Conservation (phyloP, 1,284 basidiomycete genomes). For the Ceratobasidium sp. region DNA sequence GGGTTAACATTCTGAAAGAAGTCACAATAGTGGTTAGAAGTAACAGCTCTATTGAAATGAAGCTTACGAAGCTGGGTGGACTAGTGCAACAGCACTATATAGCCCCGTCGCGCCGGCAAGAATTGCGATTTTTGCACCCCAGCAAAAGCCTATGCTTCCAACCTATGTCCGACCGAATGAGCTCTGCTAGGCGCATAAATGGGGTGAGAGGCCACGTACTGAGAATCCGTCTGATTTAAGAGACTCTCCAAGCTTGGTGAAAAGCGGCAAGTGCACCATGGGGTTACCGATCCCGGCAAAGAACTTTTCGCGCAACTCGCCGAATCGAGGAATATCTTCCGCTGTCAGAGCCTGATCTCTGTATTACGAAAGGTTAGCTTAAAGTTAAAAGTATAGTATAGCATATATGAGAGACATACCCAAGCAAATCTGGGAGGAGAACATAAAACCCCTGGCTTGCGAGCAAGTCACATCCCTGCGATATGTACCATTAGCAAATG, state of each 20-base stretch:
- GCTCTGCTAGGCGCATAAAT: neutral
- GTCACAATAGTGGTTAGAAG: neutral
- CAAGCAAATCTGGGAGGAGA: constrained; percentile 23
- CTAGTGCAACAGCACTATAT: constrained; percentile 15
- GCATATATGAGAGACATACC: neutral
- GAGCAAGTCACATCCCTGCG: constrained; percentile 35
- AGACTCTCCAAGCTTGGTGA: constrained; percentile 15
- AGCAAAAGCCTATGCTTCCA: constrained; percentile 34
- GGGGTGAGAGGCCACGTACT: neutral
- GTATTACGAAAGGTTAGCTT: no score
- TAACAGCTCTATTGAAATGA: neutral
- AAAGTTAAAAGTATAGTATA: no score
- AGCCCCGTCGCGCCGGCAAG: constrained; percentile 8
- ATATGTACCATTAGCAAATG: neutral
- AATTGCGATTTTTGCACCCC: constrained; percentile 27
- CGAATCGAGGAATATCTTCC: neutral
- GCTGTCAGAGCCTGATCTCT: constrained; percentile 18
- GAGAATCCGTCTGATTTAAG: constrained; percentile 30
- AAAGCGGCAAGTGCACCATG: neutral
- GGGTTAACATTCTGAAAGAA: constrained; percentile 13
- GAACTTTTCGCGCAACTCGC: neutral
- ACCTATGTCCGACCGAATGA: neutral
- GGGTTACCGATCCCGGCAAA: constrained; percentile 24
- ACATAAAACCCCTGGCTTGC: constrained; percentile 39
- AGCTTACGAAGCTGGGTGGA: constrained; percentile 19